Evolutionary conservation across 257 asterid species (phyloP).

Genomic region (Voacanga thouarsii): DNA sequence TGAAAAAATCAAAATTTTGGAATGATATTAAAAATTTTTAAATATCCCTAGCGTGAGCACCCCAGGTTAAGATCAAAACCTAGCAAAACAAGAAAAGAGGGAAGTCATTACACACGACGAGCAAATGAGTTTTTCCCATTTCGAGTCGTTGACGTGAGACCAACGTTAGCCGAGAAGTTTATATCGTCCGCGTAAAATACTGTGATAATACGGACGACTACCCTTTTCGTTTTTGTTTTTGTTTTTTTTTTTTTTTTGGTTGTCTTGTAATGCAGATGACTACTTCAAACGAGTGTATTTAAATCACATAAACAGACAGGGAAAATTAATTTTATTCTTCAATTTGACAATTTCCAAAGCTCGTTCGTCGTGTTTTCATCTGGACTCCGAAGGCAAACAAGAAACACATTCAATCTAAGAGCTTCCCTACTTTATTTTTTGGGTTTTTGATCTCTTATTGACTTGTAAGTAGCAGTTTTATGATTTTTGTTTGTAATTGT

Average conservation of each 20-base stretch:
- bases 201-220: too few species aligned
- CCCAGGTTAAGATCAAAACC: too few species aligned
- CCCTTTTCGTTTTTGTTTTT: too few species aligned
- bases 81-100: too few species aligned
- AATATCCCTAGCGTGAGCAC: too few species aligned
- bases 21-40: too few species aligned
- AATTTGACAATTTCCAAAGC: neutral
- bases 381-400: neutral
- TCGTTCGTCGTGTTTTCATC: neutral
- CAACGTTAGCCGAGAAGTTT: too few species aligned
- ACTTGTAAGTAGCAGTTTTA: neutral
- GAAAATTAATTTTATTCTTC: neutral
- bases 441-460: neutral
- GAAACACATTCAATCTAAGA: neutral
- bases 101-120: too few species aligned
- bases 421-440: neutral
- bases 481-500: neutral
- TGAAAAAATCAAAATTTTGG: too few species aligned
- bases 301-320: neutral
- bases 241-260: neutral
- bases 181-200: too few species aligned
- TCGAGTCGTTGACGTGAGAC: too few species aligned
- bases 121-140: too few species aligned
- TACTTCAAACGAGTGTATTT: neutral
- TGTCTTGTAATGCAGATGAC: neutral